Conservation (phyloP, 2,329 filamentous ascomycete species). For the Alternaria sp. region DNA sequence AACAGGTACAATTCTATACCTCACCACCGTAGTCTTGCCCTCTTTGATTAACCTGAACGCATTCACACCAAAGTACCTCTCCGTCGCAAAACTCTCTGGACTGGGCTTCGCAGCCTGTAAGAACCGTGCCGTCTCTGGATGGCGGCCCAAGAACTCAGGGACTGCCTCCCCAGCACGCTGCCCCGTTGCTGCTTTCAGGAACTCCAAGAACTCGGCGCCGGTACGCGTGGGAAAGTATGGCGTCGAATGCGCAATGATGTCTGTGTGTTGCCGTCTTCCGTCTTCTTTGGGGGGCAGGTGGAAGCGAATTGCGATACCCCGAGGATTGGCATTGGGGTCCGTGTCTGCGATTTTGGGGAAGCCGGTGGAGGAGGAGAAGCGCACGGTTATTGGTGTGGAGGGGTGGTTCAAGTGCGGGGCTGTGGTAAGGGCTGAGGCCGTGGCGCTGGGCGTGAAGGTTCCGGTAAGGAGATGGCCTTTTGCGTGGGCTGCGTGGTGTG, state of each 20-base stretch:
- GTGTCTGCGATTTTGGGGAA: slow-evolving; percentile 61
- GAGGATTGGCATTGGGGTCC: slow-evolving; percentile 59
- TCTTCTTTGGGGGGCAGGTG: slow-evolving; percentile 54
- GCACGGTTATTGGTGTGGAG: slow-evolving; percentile 58
- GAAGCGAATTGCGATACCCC: slow-evolving; percentile 60
- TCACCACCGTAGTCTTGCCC: slow-evolving; percentile 57
- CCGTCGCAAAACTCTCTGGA: slow-evolving; percentile 59
- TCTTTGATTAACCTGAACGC: slow-evolving; percentile 59
- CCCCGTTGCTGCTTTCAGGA: slow-evolving; percentile 55
- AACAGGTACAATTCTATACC: slow-evolving; percentile 61
- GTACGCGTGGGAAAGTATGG: slow-evolving; percentile 63
- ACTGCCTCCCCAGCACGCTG: slow-evolving; percentile 46
- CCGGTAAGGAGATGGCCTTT: slow-evolving; percentile 63
- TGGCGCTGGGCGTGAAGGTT: slow-evolving; percentile 60
- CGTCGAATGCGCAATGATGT: slow-evolving; percentile 64
- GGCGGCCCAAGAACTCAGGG: slow-evolving; percentile 55
- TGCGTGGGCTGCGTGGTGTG: slow-evolving; percentile 59
- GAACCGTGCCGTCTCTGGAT: slow-evolving; percentile 60
- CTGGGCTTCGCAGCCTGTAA: slow-evolving; percentile 60
- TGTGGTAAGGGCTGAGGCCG: slow-evolving; percentile 56
- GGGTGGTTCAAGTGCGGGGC: slow-evolving; percentile 60
- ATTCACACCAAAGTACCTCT: slow-evolving; percentile 60
- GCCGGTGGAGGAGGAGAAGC: slow-evolving; percentile 63
- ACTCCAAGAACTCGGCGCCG: slow-evolving; percentile 62
- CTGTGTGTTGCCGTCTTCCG: slow-evolving; percentile 60